A percentile compares a stretch with the other conserved stretches of the same genome.
These are phyloP conservation scores for Tuber microsphaerosporum DNA, from an alignment of 495 filamentous ascomycete genomes.

Conservation along the genomic window DNA sequence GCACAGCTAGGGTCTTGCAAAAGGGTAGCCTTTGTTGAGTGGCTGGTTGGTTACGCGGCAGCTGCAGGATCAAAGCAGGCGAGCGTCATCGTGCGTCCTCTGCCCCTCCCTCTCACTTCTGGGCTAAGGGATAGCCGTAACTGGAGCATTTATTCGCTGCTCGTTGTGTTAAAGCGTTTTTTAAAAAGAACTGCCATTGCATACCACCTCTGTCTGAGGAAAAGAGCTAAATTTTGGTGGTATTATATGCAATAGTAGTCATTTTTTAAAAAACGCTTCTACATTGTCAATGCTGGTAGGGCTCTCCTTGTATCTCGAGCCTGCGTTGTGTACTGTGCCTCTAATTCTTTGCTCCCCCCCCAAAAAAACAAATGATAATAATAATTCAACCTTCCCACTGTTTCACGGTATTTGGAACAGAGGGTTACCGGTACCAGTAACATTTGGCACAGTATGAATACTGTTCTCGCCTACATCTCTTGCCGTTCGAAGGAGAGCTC, in stretches of 20 bases:
- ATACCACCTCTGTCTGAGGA: background rate
- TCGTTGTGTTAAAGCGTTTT: background rate
- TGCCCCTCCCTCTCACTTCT: background rate
- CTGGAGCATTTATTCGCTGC: background rate
- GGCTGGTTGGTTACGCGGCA: background rate
- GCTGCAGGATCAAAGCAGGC: slow-evolving; percentile 2
- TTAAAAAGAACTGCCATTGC: too few relatives aligned
- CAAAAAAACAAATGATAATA: background rate
- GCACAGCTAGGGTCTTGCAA: background rate
- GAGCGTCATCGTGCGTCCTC: background rate
- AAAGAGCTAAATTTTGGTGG: background rate
- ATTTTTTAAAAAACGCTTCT: background rate
- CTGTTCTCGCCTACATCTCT: background rate
- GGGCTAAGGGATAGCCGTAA: background rate
- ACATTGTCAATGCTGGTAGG: background rate
- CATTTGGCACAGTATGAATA: background rate
- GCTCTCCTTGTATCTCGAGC: background rate
- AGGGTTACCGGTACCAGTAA: background rate
- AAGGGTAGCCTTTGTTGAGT: background rate
- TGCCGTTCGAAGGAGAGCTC: background rate
- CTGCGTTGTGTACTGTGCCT: background rate
- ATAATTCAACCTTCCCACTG: background rate
- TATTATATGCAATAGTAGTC: background rate
- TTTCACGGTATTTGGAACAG: background rate
- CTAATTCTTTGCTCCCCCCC: background rate